Conservation (phyloP, 2,329 filamentous ascomycete species). For the Alternaria arborescens region DNA sequence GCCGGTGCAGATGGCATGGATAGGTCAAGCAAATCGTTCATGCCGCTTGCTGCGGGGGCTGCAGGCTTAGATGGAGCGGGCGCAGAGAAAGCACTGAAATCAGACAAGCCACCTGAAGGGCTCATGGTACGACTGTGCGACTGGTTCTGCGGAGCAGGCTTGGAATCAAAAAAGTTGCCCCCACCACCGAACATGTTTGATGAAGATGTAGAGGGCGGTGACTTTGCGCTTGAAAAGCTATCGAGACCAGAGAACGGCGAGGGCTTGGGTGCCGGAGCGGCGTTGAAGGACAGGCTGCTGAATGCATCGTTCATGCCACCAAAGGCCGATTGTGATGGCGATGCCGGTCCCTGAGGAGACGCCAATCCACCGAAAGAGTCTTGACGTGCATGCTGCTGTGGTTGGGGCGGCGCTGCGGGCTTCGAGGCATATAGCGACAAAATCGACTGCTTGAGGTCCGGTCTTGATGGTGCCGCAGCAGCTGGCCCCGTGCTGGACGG, state of each 20-base stretch:
- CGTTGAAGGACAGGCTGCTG: conserved; percentile 69
- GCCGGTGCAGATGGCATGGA: conserved; percentile 48
- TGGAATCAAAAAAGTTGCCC: conserved; percentile 83
- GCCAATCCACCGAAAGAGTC: conserved; percentile 58
- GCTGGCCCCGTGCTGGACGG: conserved; percentile 81
- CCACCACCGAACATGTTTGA: conserved; percentile 66
- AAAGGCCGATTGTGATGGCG: conserved; percentile 56
- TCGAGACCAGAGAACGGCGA: conserved; percentile 71
- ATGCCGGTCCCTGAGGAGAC: conserved; percentile 50
- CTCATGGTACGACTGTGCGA: conserved; percentile 60
- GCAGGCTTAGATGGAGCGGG: conserved; percentile 57
- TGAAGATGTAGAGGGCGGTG: conserved; percentile 55
- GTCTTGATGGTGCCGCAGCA: conserved; percentile 73
- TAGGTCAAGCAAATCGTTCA: conserved; percentile 86
- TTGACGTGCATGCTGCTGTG: conserved; percentile 63
- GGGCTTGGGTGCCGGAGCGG: conserved; percentile 61
- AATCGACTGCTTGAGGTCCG: conserved; percentile 97
- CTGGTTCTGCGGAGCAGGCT: conserved; percentile 58
- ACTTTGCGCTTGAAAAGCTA: conserved; percentile 58
- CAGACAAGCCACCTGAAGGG: conserved; percentile 64
- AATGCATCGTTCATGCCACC: conserved; percentile 85
- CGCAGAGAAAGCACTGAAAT: conserved; percentile 73
- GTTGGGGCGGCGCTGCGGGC: conserved; percentile 67
- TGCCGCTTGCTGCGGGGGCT: conserved; percentile 60
- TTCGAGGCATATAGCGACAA: conserved; percentile 91